These are phyloP conservation scores for Closterium sp. DNA, from an alignment of 139 green algal species.

Conservation along the genomic window DNA sequence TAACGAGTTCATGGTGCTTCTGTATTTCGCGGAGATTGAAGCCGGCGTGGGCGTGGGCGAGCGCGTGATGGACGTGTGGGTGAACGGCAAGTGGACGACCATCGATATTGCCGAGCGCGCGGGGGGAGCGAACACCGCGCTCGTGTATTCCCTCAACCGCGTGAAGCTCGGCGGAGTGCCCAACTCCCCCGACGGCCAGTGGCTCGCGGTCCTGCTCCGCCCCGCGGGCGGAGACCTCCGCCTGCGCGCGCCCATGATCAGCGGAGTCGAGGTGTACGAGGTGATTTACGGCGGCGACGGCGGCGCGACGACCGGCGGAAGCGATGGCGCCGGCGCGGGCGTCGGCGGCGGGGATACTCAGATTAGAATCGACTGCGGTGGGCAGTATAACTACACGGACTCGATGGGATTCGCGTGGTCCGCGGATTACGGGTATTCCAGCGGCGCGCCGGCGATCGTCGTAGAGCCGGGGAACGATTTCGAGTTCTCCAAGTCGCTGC, in stretches of 20 bases:
- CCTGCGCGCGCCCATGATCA: conserved; percentile 3
- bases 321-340: not conserved
- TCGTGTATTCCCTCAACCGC: not conserved
- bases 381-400: conserved; percentile 19
- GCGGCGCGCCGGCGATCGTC: not conserved
- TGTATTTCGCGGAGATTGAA: conserved; percentile 34
- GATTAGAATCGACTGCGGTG: conserved; percentile 20
- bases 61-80: not conserved
- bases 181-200: not conserved
- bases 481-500: not conserved
- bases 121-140: not conserved
- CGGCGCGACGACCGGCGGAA: not conserved
- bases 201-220: not conserved
- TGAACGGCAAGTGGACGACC: not conserved
- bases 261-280: conserved; percentile 31
- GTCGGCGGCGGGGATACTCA: not conserved
- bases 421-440: conserved; percentile 3
- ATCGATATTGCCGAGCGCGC: not conserved
- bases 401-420: not conserved
- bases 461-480: not conserved
- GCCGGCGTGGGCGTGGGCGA: not conserved
- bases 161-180: not conserved
- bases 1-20: conserved; percentile 22
- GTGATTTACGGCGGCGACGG: conserved; percentile 12
- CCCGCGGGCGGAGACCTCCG: not conserved